These are phyloP conservation scores for Lycium ferocissimum DNA, from an alignment of 257 asterid species.

Conservation along the genomic window DNA sequence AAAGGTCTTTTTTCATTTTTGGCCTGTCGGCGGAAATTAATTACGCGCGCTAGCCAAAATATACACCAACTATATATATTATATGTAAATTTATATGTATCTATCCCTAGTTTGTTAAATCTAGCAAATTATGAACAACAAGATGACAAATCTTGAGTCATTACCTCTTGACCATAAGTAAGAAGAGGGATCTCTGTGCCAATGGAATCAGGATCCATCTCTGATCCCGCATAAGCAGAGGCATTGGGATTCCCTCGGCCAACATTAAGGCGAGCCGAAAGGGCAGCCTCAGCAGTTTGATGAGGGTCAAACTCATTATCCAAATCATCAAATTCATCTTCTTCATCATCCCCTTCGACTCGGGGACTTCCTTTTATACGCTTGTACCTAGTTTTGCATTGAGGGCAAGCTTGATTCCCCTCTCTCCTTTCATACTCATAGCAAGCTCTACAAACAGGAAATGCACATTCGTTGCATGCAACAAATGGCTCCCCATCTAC, in stretches of 20 bases:
- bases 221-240: constrained; percentile 65
- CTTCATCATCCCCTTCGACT: constrained; percentile 98
- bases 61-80: no score
- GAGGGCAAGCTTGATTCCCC: constrained; percentile 98
- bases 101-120: not conserved
- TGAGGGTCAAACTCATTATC: constrained; percentile 83
- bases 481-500: constrained; percentile 71
- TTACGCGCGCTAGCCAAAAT: no score
- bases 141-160: constrained; percentile 24
- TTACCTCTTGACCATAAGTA: constrained; percentile 96
- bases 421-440: constrained; percentile 94
- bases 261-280: constrained; percentile 54
- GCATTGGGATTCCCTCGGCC: constrained; percentile 56
- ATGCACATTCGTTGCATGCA: constrained; percentile 86
- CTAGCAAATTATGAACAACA: constrained; percentile 16
- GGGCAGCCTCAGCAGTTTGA: constrained; percentile 56
- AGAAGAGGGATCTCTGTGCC: constrained; percentile 89
- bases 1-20: no score
- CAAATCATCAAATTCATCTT: constrained; percentile 94
- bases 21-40: no score
- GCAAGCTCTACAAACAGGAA: constrained; percentile 84
- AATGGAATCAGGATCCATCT: constrained; percentile 67
- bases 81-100: no score
- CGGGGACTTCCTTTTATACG: constrained; percentile 93
- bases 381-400: constrained; percentile 95